Evolutionary conservation across 306 rosid species (phyloP).

Genomic region (Hippophae tibetana): DNA sequence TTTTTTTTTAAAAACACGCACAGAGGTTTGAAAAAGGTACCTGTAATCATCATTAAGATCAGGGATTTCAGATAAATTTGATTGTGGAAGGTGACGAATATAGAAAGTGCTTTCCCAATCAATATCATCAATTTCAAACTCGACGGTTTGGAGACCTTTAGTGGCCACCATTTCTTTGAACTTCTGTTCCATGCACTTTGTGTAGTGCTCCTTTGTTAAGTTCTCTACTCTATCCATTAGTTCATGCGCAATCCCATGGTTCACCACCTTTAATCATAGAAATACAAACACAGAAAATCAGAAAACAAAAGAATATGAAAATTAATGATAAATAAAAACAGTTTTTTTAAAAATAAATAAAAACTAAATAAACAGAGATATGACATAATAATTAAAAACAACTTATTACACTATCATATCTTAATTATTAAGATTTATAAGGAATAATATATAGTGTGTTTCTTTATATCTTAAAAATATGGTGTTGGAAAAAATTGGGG

Average conservation of each 20-base stretch:
- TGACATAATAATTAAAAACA: no score
- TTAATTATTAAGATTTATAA: not conserved
- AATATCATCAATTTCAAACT: conserved; percentile 49
- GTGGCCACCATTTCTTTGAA: conserved; percentile 69
- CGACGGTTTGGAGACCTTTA: conserved; percentile 57
- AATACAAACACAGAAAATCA: no score
- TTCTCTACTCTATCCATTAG: conserved; percentile 81
- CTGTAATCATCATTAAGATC: conserved; percentile 63
- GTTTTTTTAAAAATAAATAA: no score
- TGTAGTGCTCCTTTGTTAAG: conserved; percentile 85
- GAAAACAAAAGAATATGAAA: not conserved
- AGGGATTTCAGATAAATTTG: conserved; percentile 59
- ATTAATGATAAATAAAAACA: not conserved
- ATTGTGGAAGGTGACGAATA: conserved; percentile 74
- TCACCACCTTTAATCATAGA: conserved; percentile 44
- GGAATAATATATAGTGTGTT: not conserved
- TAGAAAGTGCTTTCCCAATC: conserved; percentile 98
- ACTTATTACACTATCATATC: no score
- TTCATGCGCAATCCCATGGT: conserved; percentile 74
- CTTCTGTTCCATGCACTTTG: conserved; percentile 67
- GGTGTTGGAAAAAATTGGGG: no score
- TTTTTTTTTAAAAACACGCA: no score
- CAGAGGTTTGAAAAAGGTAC: conserved; percentile 14
- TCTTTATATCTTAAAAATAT: not conserved
- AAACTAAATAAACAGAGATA: no score